Evolutionary conservation across 2,329 filamentous ascomycete genomes (phyloP).

Genomic region (Fusarium tuaranense): DNA sequence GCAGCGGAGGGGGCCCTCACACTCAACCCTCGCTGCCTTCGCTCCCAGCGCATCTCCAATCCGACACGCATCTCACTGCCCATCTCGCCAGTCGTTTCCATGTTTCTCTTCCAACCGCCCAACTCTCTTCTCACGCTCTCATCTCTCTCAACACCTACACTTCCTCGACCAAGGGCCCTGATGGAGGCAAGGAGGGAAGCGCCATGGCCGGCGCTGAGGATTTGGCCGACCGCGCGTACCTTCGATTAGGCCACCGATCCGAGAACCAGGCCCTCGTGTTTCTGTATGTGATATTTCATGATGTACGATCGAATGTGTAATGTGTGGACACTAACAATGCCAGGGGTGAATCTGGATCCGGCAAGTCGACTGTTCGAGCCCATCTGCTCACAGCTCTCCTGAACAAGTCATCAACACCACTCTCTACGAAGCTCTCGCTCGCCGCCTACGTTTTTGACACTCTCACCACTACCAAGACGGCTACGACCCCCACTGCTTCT

Average conservation of each 20-base stretch:
- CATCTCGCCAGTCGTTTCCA: conserved; percentile 93
- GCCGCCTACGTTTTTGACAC: conserved; percentile 97
- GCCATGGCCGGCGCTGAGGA: conserved; percentile 94
- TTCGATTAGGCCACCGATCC: conserved; percentile 85
- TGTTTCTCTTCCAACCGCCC: conserved; percentile 87
- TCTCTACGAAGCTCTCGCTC: conserved; percentile 92
- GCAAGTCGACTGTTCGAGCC: conserved; percentile 93
- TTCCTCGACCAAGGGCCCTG: conserved; percentile 85
- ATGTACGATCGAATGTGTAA: not conserved
- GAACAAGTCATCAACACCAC: conserved; percentile 88
- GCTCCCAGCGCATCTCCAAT: conserved; percentile 84
- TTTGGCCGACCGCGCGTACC: conserved; percentile 86
- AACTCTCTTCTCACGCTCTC: conserved; percentile 90
- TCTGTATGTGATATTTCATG: conserved; percentile 68
- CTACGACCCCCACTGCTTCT: conserved; percentile 93
- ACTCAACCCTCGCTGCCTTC: conserved; percentile 89
- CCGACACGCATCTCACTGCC: conserved; percentile 82
- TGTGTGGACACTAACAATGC: conserved; percentile 38
- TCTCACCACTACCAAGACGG: conserved; percentile 95
- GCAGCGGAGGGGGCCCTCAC: conserved; percentile 71
- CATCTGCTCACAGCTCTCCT: conserved; percentile 89
- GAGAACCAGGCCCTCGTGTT: conserved; percentile 96
- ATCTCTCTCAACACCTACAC: conserved; percentile 96
- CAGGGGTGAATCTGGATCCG: conserved; percentile 94
- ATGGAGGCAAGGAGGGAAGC: conserved; percentile 92